These are phyloP conservation scores for Daldinia eschscholtzii DNA, from an alignment of 2,329 filamentous ascomycete species.

Conservation along the genomic window DNA sequence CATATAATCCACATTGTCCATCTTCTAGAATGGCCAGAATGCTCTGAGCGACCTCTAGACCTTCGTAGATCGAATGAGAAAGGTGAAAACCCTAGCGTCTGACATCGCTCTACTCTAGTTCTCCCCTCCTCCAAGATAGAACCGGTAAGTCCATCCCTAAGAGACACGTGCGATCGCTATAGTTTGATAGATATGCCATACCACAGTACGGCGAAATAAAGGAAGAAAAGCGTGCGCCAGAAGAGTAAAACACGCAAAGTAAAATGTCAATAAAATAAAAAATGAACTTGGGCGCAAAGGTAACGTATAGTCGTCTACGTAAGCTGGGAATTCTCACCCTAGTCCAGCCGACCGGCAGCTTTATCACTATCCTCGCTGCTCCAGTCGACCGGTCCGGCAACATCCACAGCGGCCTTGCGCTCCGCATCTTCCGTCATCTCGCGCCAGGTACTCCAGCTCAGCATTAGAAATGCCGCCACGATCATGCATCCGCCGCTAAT, in stretches of 20 bases:
- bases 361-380: constrained; percentile 63
- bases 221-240: not conserved
- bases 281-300: not conserved
- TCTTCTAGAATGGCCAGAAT: constrained; percentile 13
- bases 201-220: not conserved
- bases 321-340: constrained; percentile 6
- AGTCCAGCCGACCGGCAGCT: constrained; percentile 50
- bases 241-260: not conserved
- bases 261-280: not conserved
- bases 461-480: constrained; percentile 84
- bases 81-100: constrained; percentile 24
- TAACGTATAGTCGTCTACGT: not conserved
- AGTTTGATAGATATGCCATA: not conserved
- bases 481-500: constrained; percentile 88
- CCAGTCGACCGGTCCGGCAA: constrained; percentile 54
- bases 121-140: not conserved
- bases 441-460: constrained; percentile 91
- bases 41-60: not conserved
- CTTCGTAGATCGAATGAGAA: constrained; percentile 19
- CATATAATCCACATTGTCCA: constrained; percentile 9
- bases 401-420: constrained; percentile 62
- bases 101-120: constrained; percentile 24
- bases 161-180: not conserved
- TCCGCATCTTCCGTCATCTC: constrained; percentile 90
- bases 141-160: not conserved